Base-by-base conservation (phyloP, 2,329 filamentous ascomycete genomes). In the Aspergillus sp. region DNA sequence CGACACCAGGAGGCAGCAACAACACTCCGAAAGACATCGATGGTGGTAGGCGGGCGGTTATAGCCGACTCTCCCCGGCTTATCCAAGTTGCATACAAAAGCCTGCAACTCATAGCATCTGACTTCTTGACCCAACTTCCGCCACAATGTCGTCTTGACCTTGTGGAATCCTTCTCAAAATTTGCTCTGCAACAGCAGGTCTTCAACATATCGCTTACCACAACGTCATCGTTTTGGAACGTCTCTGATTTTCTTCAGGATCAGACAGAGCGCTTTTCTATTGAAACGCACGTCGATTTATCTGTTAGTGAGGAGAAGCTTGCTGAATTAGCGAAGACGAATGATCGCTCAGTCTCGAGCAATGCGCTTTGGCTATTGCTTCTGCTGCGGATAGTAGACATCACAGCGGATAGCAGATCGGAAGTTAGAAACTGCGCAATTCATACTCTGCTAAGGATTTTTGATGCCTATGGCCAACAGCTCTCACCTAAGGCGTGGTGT, bases 171-270 rank as follows among this genome's bases (percentile, higher is more conserved):
- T 83, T 99, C 20, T 91, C 91, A 68, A 88, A 89, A 62, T 99
- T 98, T 74, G 92, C 91, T 65, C 89, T 87, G 0, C 95, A 99
- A 72, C 83, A 88, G 62, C 90, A 96, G 64, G 95, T 99, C 69
- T 81, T 99, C 38, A 99, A 99, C 65, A 96, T 98, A 67, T 93
- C 93, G 0, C 80, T 99, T 24, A 98, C 95, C 34, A 95, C 93
- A 1, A 90, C 96, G 8, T 96, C 93, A 0, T 95, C 96, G 69
- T 96, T 96, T 72, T 97, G 93, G 91, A 93, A 93, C 53, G 84
- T 97, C 7, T 96, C 93, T 0, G 93, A 97, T 72, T 95, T 93
- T 62, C 80, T 98, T 18, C 82, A 85, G 55, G 74, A 75, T 7
- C 77, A 79, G 38, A 78, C 78, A 48, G 76, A 79, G 20, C 66